phyloP scores from a whole-genome alignment of 176 grass and related monocot genomes.

The Raddia guianensis region DNA sequence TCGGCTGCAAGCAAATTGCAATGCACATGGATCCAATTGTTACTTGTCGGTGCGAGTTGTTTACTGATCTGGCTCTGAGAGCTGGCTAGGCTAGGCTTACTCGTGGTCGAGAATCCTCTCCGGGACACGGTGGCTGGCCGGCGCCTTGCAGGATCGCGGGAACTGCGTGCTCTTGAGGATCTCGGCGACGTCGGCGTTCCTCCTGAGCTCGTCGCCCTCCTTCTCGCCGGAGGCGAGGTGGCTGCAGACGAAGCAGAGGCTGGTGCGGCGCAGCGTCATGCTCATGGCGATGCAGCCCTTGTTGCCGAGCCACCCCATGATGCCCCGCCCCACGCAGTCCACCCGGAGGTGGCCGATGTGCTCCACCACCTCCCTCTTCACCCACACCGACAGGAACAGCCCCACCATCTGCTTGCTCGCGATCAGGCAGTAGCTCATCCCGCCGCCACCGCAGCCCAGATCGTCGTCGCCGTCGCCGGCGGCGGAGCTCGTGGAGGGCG shows the following conservation, averaged over 20 bases:
- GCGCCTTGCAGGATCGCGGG: slow-evolving; percentile 64
- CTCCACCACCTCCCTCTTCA: slow-evolving; percentile 68
- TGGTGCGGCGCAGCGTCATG: slow-evolving; percentile 83
- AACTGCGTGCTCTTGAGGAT: slow-evolving; percentile 91
- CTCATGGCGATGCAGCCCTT: slow-evolving; percentile 95
- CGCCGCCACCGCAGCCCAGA: background rate
- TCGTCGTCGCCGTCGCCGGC: background rate
- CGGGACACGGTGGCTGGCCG: slow-evolving; percentile 44
- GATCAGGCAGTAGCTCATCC: slow-evolving; percentile 77
- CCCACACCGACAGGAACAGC: slow-evolving; percentile 91
- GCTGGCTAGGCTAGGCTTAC: slow-evolving; percentile 42
- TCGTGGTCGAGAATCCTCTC: slow-evolving; percentile 86
- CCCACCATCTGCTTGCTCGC: slow-evolving; percentile 97
- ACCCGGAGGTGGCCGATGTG: slow-evolving; percentile 83
- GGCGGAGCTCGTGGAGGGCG: background rate
- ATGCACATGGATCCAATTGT: background rate
- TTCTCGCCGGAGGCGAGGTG: slow-evolving; percentile 95
- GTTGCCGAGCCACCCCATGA: slow-evolving; percentile 96
- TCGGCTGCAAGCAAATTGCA: slow-evolving; percentile 37
- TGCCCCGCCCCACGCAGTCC: slow-evolving; percentile 79
- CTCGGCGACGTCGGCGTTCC: slow-evolving; percentile 89
- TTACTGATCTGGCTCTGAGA: background rate
- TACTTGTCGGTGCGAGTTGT: background rate
- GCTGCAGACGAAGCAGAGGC: slow-evolving; percentile 93
- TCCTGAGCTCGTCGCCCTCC: slow-evolving; percentile 84